Evolutionary conservation across 2,329 filamentous ascomycete genomes (phyloP).

Genomic region (Aspergillus sp.): DNA sequence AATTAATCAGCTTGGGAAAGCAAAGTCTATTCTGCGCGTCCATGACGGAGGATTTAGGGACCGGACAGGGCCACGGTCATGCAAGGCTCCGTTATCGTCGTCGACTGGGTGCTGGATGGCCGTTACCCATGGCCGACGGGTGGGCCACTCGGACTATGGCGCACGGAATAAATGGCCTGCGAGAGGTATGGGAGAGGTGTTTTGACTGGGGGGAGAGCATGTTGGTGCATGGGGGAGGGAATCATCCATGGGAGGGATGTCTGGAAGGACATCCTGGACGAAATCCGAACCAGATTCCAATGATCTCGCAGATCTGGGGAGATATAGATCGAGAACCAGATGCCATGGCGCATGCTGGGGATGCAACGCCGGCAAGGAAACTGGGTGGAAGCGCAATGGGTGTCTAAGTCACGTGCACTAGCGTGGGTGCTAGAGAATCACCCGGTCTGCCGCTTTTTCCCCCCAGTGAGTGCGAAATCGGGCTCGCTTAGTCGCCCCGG

Average conservation of each 20-base stretch:
- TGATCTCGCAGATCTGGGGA: neutral
- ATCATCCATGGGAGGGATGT: neutral
- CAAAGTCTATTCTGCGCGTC: neutral
- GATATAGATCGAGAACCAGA: neutral
- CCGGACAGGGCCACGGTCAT: neutral
- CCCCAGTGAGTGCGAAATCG: conserved; percentile 15
- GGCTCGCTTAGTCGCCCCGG: conserved; percentile 10
- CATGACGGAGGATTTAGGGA: neutral
- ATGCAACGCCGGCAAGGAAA: conserved; percentile 16
- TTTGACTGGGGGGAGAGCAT: neutral
- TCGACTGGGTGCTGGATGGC: neutral
- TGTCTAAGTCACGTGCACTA: conserved; percentile 18
- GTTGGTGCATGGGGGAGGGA: neutral
- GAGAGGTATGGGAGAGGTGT: neutral
- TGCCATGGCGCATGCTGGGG: conserved; percentile 5
- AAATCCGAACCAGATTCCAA: neutral
- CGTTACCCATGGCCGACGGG: conserved; percentile 2
- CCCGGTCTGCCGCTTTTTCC: conserved; percentile 19
- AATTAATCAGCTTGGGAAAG: conserved; percentile 11
- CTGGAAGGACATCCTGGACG: neutral
- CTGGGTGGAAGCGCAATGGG: conserved; percentile 35
- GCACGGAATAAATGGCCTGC: conserved; percentile 6
- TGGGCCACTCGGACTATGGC: conserved; percentile 8
- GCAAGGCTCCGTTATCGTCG: conserved; percentile 1
- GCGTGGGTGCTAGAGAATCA: conserved; percentile 35